Evolutionary conservation across 306 rosid genomes (phyloP).

Genomic region (Castanea crenata): DNA sequence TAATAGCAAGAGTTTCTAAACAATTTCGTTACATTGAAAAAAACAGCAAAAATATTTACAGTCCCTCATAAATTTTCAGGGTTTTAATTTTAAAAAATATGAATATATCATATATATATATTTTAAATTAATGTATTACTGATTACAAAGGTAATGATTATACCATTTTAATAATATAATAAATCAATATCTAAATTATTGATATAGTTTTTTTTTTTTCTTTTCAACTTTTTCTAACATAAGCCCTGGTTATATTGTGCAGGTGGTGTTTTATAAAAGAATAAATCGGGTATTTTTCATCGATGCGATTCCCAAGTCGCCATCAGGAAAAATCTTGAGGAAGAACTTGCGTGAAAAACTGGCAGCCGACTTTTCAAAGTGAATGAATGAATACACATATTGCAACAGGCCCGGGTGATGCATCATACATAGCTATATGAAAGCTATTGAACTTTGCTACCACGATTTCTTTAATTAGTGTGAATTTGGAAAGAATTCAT

Average conservation of each 20-base stretch:
- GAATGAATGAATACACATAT: background rate
- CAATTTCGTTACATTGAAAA: too few relatives aligned
- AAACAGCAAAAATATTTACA: too few relatives aligned
- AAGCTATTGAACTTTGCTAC: background rate
- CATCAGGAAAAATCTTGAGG: constrained; percentile 82
- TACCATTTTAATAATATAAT: too few relatives aligned
- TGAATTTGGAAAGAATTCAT: background rate
- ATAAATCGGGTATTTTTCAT: constrained; percentile 65
- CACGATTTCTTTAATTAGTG: background rate
- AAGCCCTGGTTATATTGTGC: constrained; percentile 4
- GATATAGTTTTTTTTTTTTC: background rate
- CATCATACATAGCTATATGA: background rate
- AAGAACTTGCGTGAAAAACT: constrained; percentile 78
- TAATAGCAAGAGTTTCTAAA: too few relatives aligned
- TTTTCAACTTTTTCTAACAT: too few relatives aligned
- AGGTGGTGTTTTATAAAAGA: constrained; percentile 90
- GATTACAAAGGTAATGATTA: too few relatives aligned
- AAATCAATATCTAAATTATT: background rate
- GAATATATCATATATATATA: too few relatives aligned
- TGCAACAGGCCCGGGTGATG: background rate
- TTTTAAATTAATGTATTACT: too few relatives aligned
- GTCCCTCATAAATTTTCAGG: too few relatives aligned
- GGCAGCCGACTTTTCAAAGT: constrained; percentile 34
- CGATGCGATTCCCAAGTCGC: constrained; percentile 84
- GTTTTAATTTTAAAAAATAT: too few relatives aligned